Percentiles rank a stretch among this genome's conserved stretches.
These are phyloP conservation scores for Fusarium sp. DNA, from an alignment of 2,329 filamentous ascomycete genomes.

Conservation along the genomic window DNA sequence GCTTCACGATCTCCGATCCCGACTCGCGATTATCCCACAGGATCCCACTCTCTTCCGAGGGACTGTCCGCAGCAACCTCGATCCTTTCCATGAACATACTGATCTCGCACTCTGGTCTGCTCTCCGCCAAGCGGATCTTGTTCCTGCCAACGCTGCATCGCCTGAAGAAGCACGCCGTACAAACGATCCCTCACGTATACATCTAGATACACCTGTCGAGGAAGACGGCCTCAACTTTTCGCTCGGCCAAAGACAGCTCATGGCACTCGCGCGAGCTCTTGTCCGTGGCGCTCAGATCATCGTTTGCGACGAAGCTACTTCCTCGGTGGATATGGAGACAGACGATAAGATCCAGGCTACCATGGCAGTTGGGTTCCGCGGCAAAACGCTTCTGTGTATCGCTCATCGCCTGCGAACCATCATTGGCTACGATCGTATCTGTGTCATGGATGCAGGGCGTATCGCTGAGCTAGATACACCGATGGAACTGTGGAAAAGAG, in stretches of 20 bases:
- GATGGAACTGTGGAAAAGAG: conserved; percentile 73
- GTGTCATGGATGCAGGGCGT: conserved; percentile 89
- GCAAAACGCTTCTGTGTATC: conserved; percentile 90
- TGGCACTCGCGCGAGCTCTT: conserved; percentile 91
- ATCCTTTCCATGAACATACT: conserved; percentile 81
- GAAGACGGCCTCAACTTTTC: conserved; percentile 98
- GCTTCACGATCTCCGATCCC: conserved; percentile 77
- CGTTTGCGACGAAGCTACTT: conserved; percentile 96
- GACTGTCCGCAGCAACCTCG: conserved; percentile 81
- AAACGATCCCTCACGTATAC: conserved; percentile 74
- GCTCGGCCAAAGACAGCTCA: conserved; percentile 91
- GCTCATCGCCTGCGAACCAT: conserved; percentile 93
- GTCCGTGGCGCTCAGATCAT: conserved; percentile 91
- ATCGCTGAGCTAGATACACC: conserved; percentile 91
- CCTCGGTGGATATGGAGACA: conserved; percentile 93
- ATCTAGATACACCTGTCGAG: conserved; percentile 86
- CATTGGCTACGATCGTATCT: conserved; percentile 92
- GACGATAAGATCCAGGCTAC: conserved; percentile 94
- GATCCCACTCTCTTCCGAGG: conserved; percentile 86
- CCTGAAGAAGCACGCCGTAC: conserved; percentile 75
- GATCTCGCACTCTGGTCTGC: conserved; percentile 83
- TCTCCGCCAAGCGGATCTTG: conserved; percentile 78
- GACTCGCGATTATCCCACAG: conserved; percentile 84
- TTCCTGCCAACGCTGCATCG: conserved; percentile 64
- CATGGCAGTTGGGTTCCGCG: conserved; percentile 84